Evolutionary conservation across 495 filamentous ascomycete species (phyloP).

Genomic region (Filosporella fistucella): DNA sequence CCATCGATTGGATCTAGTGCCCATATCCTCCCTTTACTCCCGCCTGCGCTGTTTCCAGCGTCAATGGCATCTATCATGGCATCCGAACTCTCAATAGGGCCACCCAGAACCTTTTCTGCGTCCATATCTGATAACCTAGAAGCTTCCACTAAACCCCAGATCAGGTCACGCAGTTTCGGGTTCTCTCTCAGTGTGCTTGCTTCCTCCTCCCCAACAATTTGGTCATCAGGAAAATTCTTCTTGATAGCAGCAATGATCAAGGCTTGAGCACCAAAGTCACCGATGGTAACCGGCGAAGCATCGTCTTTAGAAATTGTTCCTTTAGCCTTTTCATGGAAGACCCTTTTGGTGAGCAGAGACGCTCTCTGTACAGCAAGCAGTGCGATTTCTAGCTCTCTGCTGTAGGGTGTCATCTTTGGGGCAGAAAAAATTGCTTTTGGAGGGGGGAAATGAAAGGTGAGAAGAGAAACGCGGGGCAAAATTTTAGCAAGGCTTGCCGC

Average conservation of each 20-base stretch:
- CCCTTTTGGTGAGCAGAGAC: conserved; percentile 79
- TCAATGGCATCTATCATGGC: conserved; percentile 86
- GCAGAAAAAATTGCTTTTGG: conserved; percentile 11
- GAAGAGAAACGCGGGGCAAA: conserved; percentile 17
- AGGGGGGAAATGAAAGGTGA: conserved; percentile 19
- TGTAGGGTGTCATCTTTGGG: conserved; percentile 47
- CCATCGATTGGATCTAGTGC: conserved; percentile 96
- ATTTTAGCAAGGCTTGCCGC: conserved; percentile 21
- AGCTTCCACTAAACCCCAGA: conserved; percentile 76
- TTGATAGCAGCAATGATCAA: conserved; percentile 87
- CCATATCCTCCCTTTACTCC: conserved; percentile 82
- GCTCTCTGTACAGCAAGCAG: conserved; percentile 91
- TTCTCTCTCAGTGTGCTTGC: conserved; percentile 70
- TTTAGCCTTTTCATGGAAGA: conserved; percentile 90
- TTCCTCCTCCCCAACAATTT: conserved; percentile 95
- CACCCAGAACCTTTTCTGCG: conserved; percentile 63
- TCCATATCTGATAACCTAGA: conserved; percentile 65
- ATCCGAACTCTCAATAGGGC: conserved; percentile 60
- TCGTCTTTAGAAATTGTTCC: conserved; percentile 92
- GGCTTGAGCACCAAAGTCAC: conserved; percentile 96
- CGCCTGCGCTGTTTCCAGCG: conserved; percentile 74
- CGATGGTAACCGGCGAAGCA: conserved; percentile 93
- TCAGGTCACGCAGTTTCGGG: conserved; percentile 56
- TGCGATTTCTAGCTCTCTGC: conserved; percentile 78
- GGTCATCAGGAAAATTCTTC: conserved; percentile 83